Evolutionary conservation across 1,139 yeast species (phyloP).

Genomic region (Magnusiomyces ingens): DNA sequence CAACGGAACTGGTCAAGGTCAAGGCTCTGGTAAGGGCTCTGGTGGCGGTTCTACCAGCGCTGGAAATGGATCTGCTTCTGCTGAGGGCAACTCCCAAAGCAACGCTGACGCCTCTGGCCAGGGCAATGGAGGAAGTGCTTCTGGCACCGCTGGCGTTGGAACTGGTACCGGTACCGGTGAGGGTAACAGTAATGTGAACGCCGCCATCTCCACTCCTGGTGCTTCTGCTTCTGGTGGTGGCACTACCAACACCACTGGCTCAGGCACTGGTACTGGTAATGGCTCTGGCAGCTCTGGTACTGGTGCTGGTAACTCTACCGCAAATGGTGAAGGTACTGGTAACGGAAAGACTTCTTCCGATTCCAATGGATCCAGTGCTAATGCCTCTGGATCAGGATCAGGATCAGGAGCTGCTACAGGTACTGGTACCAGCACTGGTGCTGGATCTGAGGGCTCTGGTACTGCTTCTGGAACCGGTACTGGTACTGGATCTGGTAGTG

Average conservation of each 20-base stretch:
- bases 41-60: neutral
- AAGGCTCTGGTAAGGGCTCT: neutral
- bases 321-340: constrained; percentile 1
- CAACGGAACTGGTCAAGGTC: neutral
- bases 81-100: neutral
- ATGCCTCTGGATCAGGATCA: neutral
- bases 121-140: neutral
- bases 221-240: neutral
- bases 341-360: neutral
- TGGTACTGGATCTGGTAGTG: constrained; percentile 1
- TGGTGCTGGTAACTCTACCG: neutral
- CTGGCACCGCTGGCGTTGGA: neutral
- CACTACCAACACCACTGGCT: neutral
- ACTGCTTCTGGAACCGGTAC: neutral
- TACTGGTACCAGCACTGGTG: neutral
- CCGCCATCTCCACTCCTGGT: neutral
- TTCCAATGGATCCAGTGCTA: neutral
- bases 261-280: neutral
- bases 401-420: constrained; percentile 5
- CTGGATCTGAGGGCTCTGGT: neutral
- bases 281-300: neutral
- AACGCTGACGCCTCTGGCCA: neutral
- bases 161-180: neutral
- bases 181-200: neutral
- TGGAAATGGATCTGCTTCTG: neutral